These are phyloP conservation scores for grape (Vitis vinifera) DNA, from an alignment of 164 flowering plant genomes.

Conservation along the genomic window DNA sequence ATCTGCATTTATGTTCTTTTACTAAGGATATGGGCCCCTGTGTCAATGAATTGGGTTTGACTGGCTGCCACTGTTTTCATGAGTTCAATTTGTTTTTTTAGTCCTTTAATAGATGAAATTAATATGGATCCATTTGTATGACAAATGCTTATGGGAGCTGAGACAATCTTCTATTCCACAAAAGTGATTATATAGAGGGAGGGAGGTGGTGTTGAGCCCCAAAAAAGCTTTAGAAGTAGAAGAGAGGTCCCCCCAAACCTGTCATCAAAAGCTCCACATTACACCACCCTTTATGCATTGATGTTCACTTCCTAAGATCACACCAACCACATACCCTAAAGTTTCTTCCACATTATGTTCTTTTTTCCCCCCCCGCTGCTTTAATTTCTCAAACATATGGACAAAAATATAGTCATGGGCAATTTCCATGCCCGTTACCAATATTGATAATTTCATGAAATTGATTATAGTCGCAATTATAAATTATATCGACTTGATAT, in stretches of 20 bases:
- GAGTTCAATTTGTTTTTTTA: conserved; percentile 3
- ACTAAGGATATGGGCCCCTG: conserved; percentile 11
- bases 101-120: too few relatives aligned
- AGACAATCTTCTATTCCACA: conserved; percentile 70
- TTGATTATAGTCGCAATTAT: too few relatives aligned
- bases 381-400: neutral
- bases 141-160: conserved; percentile 1
- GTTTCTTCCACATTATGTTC: conserved; percentile 5
- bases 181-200: conserved; percentile 31
- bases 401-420: neutral
- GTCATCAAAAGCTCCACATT: conserved; percentile 30
- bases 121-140: too few relatives aligned
- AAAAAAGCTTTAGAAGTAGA: conserved; percentile 25
- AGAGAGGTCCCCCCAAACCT: conserved; percentile 24
- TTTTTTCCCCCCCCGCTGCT: conserved; percentile 1
- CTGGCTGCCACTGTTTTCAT: conserved; percentile 2
- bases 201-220: conserved; percentile 13
- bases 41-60: conserved; percentile 29
- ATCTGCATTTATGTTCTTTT: conserved; percentile 15
- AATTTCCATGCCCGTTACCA: neutral
- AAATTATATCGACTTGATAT: too few relatives aligned
- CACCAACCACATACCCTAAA: conserved; percentile 24
- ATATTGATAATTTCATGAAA: too few relatives aligned
- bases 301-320: conserved; percentile 25
- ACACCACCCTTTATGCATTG: conserved; percentile 23